Evolutionary conservation across 768 basidiomycete genomes (phyloP).

Genomic region (Phanerochaete sordida): DNA sequence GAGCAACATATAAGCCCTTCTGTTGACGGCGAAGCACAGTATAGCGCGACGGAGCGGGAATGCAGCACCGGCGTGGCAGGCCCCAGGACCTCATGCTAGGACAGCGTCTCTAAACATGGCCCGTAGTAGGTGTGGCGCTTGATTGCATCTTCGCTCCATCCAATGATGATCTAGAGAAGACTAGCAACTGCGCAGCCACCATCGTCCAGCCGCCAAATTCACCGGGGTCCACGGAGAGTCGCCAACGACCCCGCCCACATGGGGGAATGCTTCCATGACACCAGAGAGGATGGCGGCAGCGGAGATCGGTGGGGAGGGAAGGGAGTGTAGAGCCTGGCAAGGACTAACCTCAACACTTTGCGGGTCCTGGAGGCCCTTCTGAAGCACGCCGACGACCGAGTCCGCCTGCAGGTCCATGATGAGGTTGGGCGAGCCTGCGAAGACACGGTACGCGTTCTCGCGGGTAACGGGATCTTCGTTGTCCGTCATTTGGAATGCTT

Average conservation of each 20-base stretch:
- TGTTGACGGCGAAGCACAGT: no score
- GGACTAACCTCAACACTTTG: constrained; percentile 59
- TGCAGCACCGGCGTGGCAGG: no score
- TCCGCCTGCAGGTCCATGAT: constrained; percentile 75
- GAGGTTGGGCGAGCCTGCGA: constrained; percentile 71
- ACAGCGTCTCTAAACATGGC: neutral
- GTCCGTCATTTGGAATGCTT: constrained; percentile 64
- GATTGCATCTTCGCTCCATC: neutral
- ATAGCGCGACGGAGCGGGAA: no score
- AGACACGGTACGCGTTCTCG: constrained; percentile 58
- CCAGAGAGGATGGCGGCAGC: neutral
- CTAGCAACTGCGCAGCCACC: neutral
- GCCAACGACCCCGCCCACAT: neutral
- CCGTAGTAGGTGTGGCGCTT: neutral
- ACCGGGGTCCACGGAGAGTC: neutral
- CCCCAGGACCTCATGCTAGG: neutral
- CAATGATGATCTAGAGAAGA: neutral
- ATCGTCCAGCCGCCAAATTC: neutral
- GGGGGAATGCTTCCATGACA: neutral
- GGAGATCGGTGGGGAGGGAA: neutral
- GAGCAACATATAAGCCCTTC: no score
- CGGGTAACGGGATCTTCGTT: constrained; percentile 24
- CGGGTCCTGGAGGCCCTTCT: constrained; percentile 63
- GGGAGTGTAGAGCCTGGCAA: neutral
- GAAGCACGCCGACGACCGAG: constrained; percentile 61